These are phyloP conservation scores for Symbiodinium natans DNA, from an alignment of 73 alveolate genomes.

Conservation along the genomic window DNA sequence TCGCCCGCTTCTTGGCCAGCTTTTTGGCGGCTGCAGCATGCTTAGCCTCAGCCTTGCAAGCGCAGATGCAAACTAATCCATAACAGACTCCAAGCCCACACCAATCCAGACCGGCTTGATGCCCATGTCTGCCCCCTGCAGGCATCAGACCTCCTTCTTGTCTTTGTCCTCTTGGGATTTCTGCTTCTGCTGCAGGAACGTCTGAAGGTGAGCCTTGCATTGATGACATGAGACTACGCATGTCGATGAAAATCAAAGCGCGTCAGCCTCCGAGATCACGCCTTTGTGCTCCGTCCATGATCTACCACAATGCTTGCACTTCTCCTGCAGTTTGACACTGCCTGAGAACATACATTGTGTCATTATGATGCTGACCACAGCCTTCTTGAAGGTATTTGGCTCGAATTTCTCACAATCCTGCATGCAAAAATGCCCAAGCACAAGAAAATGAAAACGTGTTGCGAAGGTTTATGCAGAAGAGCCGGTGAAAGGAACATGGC, in stretches of 20 bases:
- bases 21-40: constrained; percentile 73
- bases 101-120: too few relatives aligned
- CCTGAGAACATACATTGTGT: neutral
- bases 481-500: neutral
- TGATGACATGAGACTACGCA: too few relatives aligned
- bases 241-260: neutral
- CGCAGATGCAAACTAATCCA: too few relatives aligned
- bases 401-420: constrained; percentile 49
- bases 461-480: neutral
- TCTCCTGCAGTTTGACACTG: neutral
- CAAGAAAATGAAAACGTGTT: neutral
- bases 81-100: too few relatives aligned
- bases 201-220: constrained; percentile 17
- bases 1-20: constrained; percentile 50
- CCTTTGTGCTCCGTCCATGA: constrained; percentile 60
- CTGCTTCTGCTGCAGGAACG: constrained; percentile 24
- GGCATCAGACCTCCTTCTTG: constrained; percentile 82
- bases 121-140: too few relatives aligned
- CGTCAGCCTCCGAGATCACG: constrained; percentile 52
- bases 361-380: neutral
- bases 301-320: constrained; percentile 58
- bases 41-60: constrained; percentile 39
- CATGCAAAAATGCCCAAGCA: neutral
- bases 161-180: constrained; percentile 54
- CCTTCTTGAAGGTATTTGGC: constrained; percentile 58